Conservation (phyloP, 495 filamentous ascomycete genomes). For the Aspergillus carlsbadensis region DNA sequence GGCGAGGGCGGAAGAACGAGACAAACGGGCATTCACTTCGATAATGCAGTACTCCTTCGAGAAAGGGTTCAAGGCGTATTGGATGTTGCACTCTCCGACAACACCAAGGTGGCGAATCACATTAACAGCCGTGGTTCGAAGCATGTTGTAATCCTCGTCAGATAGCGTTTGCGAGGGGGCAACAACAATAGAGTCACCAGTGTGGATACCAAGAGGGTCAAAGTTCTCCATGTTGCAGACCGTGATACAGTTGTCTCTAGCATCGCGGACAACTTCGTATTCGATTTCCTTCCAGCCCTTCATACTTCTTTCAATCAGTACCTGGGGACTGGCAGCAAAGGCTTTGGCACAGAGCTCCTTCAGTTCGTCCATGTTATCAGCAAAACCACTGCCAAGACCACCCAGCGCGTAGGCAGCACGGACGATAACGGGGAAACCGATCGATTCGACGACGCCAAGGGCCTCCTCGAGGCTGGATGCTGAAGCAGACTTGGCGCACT, state of each 20-base stretch:
- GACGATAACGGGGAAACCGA: conserved; percentile 95
- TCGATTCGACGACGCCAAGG: conserved; percentile 75
- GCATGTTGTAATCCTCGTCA: conserved; percentile 99
- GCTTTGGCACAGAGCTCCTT: conserved; percentile 92
- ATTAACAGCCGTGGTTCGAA: conserved; percentile 96
- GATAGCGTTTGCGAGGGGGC: conserved; percentile 95
- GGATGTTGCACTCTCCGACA: conserved; percentile 98
- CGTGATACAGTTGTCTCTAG: conserved; percentile 96
- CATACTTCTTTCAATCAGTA: conserved; percentile 96
- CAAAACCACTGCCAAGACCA: conserved; percentile 93
- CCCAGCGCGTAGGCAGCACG: conserved; percentile 95
- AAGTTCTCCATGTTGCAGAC: conserved; percentile 99
- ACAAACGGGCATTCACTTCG: conserved; percentile 97
- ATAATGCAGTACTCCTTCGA: conserved; percentile 98
- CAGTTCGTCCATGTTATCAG: conserved; percentile 83
- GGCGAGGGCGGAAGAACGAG: conserved; percentile 91
- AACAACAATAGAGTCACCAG: conserved; percentile 97
- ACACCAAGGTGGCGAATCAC: conserved; percentile 96
- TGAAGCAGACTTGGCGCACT: conserved; percentile 95
- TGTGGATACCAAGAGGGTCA: conserved; percentile 96
- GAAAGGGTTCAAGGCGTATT: conserved; percentile 96
- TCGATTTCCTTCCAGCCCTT: conserved; percentile 99
- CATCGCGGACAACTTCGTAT: conserved; percentile 97
- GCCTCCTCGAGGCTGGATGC: conserved; percentile 86
- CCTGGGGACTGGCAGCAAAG: conserved; percentile 91